Evolutionary conservation across 2,329 filamentous ascomycete species (phyloP).

Genomic region (Epicoccum sorghinum): DNA sequence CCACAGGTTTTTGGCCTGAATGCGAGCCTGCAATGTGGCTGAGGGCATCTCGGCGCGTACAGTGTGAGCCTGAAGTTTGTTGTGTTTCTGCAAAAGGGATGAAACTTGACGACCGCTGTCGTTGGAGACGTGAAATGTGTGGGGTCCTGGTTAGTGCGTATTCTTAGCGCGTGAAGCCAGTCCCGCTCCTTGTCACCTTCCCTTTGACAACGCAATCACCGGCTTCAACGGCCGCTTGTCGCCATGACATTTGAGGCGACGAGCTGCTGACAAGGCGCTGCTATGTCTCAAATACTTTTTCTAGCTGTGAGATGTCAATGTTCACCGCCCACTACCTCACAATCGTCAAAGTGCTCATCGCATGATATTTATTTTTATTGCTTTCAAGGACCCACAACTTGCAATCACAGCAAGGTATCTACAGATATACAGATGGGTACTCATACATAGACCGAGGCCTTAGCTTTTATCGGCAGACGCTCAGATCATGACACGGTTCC

Average conservation of each 20-base stretch:
- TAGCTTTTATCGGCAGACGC: neutral
- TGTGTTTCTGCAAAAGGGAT: conserved; percentile 40
- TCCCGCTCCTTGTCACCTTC: neutral
- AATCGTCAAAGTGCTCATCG: neutral
- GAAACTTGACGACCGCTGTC: conserved; percentile 38
- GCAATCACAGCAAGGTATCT: neutral
- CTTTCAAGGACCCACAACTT: neutral
- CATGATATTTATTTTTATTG: neutral
- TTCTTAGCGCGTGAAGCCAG: conserved; percentile 3
- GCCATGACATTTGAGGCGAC: conserved; percentile 17
- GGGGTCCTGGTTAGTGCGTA: conserved; percentile 4
- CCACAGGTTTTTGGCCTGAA: conserved; percentile 23
- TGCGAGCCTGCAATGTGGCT: conserved; percentile 30
- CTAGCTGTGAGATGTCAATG: neutral
- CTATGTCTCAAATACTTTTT: conserved; percentile 10
- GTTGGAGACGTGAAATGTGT: conserved; percentile 32
- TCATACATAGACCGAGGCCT: neutral
- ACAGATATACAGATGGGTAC: neutral
- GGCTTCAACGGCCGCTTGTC: conserved; percentile 13
- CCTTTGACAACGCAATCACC: conserved; percentile 12
- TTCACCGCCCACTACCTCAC: neutral
- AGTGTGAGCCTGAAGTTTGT: conserved; percentile 16
- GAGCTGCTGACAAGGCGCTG: conserved; percentile 17
- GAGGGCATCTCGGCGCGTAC: conserved; percentile 22
- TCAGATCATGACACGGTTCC: conserved; percentile 2